Evolutionary conservation across 2,329 filamentous ascomycete genomes (phyloP).

Genomic region (Davidsoniella virescens): DNA sequence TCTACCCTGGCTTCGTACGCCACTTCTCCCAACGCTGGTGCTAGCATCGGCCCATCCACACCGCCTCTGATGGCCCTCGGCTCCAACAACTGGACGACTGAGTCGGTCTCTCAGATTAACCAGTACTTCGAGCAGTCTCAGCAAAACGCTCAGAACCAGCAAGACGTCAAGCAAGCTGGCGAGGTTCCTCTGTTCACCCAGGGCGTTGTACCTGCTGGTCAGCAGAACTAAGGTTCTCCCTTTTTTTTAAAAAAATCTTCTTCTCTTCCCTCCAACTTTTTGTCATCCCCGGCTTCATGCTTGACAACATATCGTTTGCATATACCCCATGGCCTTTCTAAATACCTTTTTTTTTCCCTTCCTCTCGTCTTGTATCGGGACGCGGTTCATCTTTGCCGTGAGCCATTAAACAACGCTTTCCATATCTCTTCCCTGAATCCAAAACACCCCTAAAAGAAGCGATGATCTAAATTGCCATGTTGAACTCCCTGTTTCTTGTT

Average conservation of each 20-base stretch:
- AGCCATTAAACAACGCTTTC: not conserved
- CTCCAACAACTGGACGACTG: conserved; percentile 48
- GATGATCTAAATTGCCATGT: not conserved
- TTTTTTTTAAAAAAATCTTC: not conserved
- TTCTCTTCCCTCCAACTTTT: not conserved
- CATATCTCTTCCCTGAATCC: too few relatives aligned
- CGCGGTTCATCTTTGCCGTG: conserved; percentile 1
- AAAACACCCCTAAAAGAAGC: not conserved
- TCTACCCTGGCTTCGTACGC: conserved; percentile 19
- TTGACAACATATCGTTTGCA: conserved; percentile 12
- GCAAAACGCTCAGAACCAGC: conserved; percentile 37
- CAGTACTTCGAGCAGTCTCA: conserved; percentile 64
- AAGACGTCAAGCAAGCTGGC: conserved; percentile 13
- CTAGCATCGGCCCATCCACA: conserved; percentile 28
- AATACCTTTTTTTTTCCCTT: not conserved
- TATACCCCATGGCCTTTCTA: conserved; percentile 8
- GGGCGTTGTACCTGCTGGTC: too few relatives aligned
- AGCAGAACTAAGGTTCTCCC: not conserved
- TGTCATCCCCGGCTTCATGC: conserved; percentile 1
- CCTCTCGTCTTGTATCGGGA: not conserved
- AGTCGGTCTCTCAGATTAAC: conserved; percentile 75
- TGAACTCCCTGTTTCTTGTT: not conserved
- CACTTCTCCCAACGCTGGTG: conserved; percentile 18
- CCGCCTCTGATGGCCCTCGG: conserved; percentile 26
- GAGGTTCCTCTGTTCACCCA: conserved; percentile 5